Evolutionary conservation across 1,284 basidiomycete species (phyloP), one percentile per base, ranked within the genome.

Genomic region (Trichosporon sp.): DNA sequence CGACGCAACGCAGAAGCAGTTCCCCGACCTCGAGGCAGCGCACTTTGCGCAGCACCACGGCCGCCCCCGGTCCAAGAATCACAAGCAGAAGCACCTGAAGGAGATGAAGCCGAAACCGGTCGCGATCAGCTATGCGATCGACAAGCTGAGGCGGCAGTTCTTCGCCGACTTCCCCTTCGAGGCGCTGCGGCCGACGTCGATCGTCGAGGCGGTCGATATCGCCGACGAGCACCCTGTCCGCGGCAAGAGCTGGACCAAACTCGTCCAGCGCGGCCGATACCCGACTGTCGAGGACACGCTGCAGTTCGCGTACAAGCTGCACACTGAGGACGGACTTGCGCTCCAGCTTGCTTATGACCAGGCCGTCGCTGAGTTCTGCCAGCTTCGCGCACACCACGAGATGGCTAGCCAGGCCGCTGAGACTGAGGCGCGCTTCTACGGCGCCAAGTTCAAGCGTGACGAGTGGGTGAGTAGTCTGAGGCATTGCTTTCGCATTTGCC

Each of bases 101-200:
- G 78, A 83, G 61, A 80, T 83, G 65, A 83, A 85, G 65, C 82
- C 85, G 81, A 64, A 82, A 13, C 87, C 90, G 0, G 72, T 85
- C 63, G 84, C 86, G 10, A 86, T 98, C 65, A 83, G 85, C 58
- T 97, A 95, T 78, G 71, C 90, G 31, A 92, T 95, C 76, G 95
- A 99, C 80, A 84, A 86, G 65, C 83, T 98, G 60, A 87, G 95
- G 54, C 84, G 87, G 61, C 91, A 92, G 78, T 99, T 99, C 84
- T 98, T 95, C 83, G 84, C 85, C 60, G 95, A 99, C 81, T 95
- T 97, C 76, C 94, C 95, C 2, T 98, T 97, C 77, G 95, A 99
- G 81, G 89, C 92, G 1, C 90, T 95, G 78, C 85, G 94, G 44
- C 88, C 92, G 2, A 83, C 85, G 14, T 88, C 86, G 11, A 80